Evolutionary conservation across 257 asterid genomes (phyloP), one percentile per base, ranked within the genome.

Genomic region (Scutellaria baicalensis): DNA sequence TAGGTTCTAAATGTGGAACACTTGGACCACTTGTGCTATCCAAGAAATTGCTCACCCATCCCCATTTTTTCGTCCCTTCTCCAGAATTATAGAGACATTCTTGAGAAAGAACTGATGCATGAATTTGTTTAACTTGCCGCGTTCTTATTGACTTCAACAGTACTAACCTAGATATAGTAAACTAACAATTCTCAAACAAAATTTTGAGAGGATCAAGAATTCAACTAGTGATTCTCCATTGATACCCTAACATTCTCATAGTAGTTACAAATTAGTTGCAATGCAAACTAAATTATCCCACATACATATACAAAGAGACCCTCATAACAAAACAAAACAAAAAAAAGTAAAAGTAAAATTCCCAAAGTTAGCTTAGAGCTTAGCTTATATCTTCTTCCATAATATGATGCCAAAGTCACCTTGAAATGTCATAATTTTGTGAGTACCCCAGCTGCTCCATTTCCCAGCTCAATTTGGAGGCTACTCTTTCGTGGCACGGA

Each of bases 381-480:
- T 16, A 27, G 4, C 23, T 11, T 21, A 11, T 20, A 42, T 13
- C 63, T 58, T 48, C 81, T 77, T 81, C 72, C 58, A 62, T 45
- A 66, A 70, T 42, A 76, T 38, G 69, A 61, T 10, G 14, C 75
- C 59, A 27, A 58, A 38, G 27, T 71, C 90, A 90, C 75, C 93
- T 84, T 13, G 84, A 71, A 51, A 85, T 76, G 31, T 78, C 77
- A 44, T 59, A 68, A 23, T 66, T 72, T 9, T 71, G 80, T 38
- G 86, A 35, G 75, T 80, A 78, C 60, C 81, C 82, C 3, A 83
- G 75, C 73, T 85, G 88, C 82, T 74, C 88, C 48, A 64, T 85
- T 52, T 85, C 88, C 90, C 90, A 85, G 80, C 79, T 80, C 77
- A 78, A 65, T n/a, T 80, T 85, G 7, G 90, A 76, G 35, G 86